Evolutionary conservation across 1,139 yeast genomes (phyloP), one percentile per base, ranked within the genome.

Genomic region (Yamadazyma friedrichii): DNA sequence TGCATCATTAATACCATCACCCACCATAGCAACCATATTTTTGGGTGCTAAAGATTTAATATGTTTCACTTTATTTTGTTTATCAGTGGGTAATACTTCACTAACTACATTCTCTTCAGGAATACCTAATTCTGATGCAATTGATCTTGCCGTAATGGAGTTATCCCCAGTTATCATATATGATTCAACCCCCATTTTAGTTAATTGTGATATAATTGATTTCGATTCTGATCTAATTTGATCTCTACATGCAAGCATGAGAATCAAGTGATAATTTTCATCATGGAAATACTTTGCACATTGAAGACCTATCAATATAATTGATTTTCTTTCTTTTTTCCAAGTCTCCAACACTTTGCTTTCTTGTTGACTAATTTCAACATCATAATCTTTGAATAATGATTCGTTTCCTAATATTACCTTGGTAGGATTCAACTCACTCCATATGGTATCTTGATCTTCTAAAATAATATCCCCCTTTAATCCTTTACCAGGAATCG

Each of bases 101-200:
- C 89, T 83, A 35, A 84, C 69, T n/a, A 86, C 82, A 42, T 78
- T 69, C 2, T 66, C 67, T 2, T 56, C 52, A 0, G 63, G 53
- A 20, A 86, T 82, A 0, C 87, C 86, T 26, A 86, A 67, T 50
- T 82, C 84, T 6, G 56, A 53, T 0, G 86, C 94, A 26, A 86
- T 81, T 0, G 88, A 82, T 32, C 68, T 66, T 1, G 94, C 94
- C 0, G 94, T 84, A 12, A 70, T 55, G 35, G 58, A 67, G 53
- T 84, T 84, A 54, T 86, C 95, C 15, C 94, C 94, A 2, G 78
- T 74, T 25, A 75, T 77, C 84, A 83, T 84, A 84, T 87, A 86
- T 40, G 86, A 77, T 16, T 77, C 75, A 27, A 84, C 76, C 1
- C 74, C 70, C 3, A 49, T 41, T 11, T 61, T 62, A 33, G 74